Evolutionary conservation across 2,329 filamentous ascomycete genomes (phyloP).

Genomic region (Plectosphaerella cucumerina): DNA sequence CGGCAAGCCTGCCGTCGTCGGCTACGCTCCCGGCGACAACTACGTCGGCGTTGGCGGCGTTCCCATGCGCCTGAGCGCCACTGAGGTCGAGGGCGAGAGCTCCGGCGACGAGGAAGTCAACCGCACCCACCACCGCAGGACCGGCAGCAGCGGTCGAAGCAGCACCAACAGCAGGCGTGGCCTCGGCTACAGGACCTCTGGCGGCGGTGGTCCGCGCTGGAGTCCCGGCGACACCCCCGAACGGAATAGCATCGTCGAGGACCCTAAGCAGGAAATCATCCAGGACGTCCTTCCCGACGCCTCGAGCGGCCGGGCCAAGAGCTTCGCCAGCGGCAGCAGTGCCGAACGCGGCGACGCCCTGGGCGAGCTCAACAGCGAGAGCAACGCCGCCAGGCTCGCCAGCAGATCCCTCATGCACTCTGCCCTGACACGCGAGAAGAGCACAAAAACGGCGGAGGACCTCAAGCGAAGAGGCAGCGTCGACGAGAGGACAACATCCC

Average conservation of each 20-base stretch:
- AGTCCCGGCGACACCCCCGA: conserved; percentile 55
- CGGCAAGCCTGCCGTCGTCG: conserved; percentile 71
- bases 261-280: conserved; percentile 27
- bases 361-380: conserved; percentile 42
- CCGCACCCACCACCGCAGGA: conserved; percentile 59
- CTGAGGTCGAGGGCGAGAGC: conserved; percentile 86
- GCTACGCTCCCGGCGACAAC: conserved; percentile 74
- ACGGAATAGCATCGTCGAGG: conserved; percentile 46
- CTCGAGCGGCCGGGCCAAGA: conserved; percentile 44
- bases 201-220: conserved; percentile 39
- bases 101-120: conserved; percentile 66
- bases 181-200: conserved; percentile 47
- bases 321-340: conserved; percentile 52
- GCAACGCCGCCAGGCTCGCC: conserved; percentile 43
- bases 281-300: conserved; percentile 22
- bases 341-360: conserved; percentile 58
- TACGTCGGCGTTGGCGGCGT: conserved; percentile 74
- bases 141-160: conserved; percentile 71
- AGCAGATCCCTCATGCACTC: conserved; percentile 56
- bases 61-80: conserved; percentile 88
- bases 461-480: conserved; percentile 74
- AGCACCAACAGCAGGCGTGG: conserved; percentile 48
- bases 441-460: conserved; percentile 65
- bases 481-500: conserved; percentile 75
- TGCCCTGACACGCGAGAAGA: conserved; percentile 59